Conservation (phyloP, 768 basidiomycete species). For the Leccinum variicolor region DNA sequence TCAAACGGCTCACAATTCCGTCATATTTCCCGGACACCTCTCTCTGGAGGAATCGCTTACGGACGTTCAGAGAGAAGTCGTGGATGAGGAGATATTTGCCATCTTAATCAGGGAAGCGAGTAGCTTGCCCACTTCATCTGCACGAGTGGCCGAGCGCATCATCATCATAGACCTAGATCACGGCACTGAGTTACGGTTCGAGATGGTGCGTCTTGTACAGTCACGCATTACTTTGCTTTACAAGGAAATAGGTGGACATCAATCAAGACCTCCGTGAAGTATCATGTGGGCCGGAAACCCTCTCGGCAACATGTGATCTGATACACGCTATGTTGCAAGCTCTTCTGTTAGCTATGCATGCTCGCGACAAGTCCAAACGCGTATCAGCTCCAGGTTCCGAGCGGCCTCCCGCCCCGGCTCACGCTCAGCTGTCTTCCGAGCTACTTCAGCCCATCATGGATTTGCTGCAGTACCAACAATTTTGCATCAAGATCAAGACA, state of each 20-base stretch:
- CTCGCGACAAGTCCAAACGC: conserved; percentile 41
- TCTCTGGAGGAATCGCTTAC: conserved; percentile 52
- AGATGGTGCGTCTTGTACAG: conserved; percentile 51
- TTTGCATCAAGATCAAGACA: conserved; percentile 57
- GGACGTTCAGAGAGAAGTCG: conserved; percentile 64
- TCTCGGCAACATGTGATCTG: conserved; percentile 53
- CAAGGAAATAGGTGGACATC: conserved; percentile 32
- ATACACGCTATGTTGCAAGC: conserved; percentile 63
- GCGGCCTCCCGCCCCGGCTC: conserved; percentile 18
- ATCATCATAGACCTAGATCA: conserved; percentile 77
- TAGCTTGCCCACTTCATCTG: conserved; percentile 68
- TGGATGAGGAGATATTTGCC: conserved; percentile 80
- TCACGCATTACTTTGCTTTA: conserved; percentile 2
- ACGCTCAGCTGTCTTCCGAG: conserved; percentile 34
- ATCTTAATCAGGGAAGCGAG: conserved; percentile 75
- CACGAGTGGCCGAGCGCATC: conserved; percentile 73
- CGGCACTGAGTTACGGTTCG: conserved; percentile 63
- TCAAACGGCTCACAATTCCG: conserved; percentile 35
- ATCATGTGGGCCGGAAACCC: conserved; percentile 11
- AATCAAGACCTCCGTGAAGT: conserved; percentile 14
- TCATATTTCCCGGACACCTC: conserved; percentile 28
- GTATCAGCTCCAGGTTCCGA: conserved; percentile 27
- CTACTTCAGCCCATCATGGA: conserved; percentile 77
- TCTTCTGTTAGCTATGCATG: conserved; percentile 62
- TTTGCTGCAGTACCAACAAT: conserved; percentile 73